A percentile compares a stretch with the other conserved stretches of the same genome.
Conservation (phyloP, 805 yeast species). For the Brettanomyces nanus region DNA sequence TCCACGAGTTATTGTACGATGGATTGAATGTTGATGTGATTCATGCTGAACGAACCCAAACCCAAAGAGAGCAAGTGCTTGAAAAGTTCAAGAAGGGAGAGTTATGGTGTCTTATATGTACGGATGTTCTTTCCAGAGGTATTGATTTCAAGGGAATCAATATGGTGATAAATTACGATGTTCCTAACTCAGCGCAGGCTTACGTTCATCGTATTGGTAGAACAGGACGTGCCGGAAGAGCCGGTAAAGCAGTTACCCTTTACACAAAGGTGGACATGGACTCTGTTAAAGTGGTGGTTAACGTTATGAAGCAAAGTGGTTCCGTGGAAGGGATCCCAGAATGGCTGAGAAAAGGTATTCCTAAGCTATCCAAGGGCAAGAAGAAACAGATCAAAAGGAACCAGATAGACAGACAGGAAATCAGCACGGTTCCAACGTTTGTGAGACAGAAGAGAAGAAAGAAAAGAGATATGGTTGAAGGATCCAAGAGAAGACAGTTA, state of each 20-base stretch:
- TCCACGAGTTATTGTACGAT: slow-evolving; percentile 88
- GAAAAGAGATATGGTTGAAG: slow-evolving; percentile 64
- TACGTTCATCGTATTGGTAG: slow-evolving; percentile 98
- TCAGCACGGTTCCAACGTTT: slow-evolving; percentile 76
- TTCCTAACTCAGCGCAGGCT: slow-evolving; percentile 87
- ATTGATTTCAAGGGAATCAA: slow-evolving; percentile 95
- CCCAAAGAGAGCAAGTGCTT: slow-evolving; percentile 79
- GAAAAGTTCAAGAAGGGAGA: slow-evolving; percentile 84
- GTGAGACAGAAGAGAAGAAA: slow-evolving; percentile 57
- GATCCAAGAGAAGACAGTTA: slow-evolving; percentile 53
- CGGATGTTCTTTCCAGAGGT: slow-evolving; percentile 95
- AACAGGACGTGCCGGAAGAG: slow-evolving; percentile 91
- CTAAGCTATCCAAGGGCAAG: slow-evolving; percentile 55
- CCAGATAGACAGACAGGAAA: slow-evolving; percentile 58
- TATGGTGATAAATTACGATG: slow-evolving; percentile 91
- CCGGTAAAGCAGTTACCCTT: slow-evolving; percentile 83
- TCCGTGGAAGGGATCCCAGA: slow-evolving; percentile 50
- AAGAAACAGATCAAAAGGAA: slow-evolving; percentile 52
- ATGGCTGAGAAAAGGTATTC: slow-evolving; percentile 68
- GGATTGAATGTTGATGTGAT: slow-evolving; percentile 89
- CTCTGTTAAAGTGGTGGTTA: slow-evolving; percentile 74
- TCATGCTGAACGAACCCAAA: slow-evolving; percentile 87
- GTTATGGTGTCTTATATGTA: slow-evolving; percentile 92
- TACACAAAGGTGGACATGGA: slow-evolving; percentile 83
- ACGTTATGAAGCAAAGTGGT: slow-evolving; percentile 94